Evolutionary conservation across 2,329 filamentous ascomycete genomes (phyloP).

Genomic region (Ceratocystis destructans): DNA sequence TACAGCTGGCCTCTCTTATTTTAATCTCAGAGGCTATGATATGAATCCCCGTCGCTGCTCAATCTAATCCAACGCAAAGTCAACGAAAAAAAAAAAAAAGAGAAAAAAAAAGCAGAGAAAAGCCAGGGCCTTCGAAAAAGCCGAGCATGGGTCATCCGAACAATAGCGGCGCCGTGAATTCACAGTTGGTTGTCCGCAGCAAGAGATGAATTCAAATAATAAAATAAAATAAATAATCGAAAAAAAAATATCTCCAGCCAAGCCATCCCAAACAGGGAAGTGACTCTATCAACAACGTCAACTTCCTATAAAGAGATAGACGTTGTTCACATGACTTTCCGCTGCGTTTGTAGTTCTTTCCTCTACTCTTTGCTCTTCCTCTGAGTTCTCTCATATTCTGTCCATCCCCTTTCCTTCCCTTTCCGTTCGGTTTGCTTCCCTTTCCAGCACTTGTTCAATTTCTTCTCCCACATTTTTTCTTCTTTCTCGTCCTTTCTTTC

Average conservation of each 20-base stretch:
- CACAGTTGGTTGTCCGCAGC: not conserved
- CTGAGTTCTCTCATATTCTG: not conserved
- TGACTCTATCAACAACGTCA: not conserved
- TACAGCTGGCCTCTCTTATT: no score
- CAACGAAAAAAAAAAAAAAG: not conserved
- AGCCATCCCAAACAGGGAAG: not conserved
- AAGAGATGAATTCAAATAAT: not conserved
- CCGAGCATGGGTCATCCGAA: constrained; percentile 8
- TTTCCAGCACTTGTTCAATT: not conserved
- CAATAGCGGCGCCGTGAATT: not conserved
- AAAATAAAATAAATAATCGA: not conserved
- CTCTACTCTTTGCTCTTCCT: not conserved
- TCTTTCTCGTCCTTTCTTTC: not conserved
- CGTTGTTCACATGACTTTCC: not conserved
- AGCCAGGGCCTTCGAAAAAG: constrained; percentile 2
- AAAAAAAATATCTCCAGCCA: not conserved
- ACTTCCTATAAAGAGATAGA: constrained; percentile 2
- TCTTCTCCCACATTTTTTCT: not conserved
- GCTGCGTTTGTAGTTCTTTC: not conserved
- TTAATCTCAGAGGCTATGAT: not conserved
- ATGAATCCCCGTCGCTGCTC: not conserved
- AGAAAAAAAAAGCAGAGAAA: not conserved
- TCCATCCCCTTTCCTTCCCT: not conserved
- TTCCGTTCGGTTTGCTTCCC: not conserved
- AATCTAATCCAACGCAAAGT: not conserved